These are phyloP conservation scores for Barnettozyma sucrosica DNA, from an alignment of 805 yeast genomes.

Conservation along the genomic window DNA sequence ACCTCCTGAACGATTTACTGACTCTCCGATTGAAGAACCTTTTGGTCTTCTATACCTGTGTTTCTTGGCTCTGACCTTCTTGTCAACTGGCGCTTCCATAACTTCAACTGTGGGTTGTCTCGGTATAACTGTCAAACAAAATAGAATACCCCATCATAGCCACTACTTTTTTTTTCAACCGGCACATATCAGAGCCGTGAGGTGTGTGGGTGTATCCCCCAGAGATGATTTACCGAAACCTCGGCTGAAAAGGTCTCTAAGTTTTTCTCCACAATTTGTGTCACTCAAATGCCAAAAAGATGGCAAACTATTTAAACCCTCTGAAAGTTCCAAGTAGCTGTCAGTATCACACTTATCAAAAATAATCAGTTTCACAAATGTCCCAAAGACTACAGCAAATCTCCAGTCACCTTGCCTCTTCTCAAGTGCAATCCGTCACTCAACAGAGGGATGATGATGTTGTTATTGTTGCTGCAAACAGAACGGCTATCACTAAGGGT, in stretches of 20 bases:
- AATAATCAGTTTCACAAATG: background rate
- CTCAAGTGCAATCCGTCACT: conserved; percentile 6
- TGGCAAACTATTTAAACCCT: conserved; percentile 1
- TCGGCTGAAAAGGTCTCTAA: conserved; percentile 3
- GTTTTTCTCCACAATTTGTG: conserved; percentile 5
- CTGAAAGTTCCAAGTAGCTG: background rate
- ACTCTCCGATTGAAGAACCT: background rate
- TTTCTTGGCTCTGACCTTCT: background rate
- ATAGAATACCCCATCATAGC: background rate
- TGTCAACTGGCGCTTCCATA: background rate
- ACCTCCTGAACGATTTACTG: background rate
- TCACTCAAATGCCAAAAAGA: background rate
- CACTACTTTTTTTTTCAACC: background rate
- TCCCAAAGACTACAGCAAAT: conserved; percentile 32
- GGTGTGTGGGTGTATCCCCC: background rate
- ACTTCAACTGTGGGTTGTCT: background rate
- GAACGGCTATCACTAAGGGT: conserved; percentile 87
- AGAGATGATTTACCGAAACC: background rate
- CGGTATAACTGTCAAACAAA: background rate
- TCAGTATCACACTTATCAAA: background rate
- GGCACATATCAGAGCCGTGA: background rate
- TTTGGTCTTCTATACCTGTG: background rate
- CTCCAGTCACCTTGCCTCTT: conserved; percentile 26
- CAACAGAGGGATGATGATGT: conserved; percentile 55
- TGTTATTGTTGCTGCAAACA: conserved; percentile 82